Percentiles rank a stretch among this genome's conserved stretches.
Conservation (phyloP, 2,329 filamentous ascomycete genomes). For the Pestalotiopsis sp. region DNA sequence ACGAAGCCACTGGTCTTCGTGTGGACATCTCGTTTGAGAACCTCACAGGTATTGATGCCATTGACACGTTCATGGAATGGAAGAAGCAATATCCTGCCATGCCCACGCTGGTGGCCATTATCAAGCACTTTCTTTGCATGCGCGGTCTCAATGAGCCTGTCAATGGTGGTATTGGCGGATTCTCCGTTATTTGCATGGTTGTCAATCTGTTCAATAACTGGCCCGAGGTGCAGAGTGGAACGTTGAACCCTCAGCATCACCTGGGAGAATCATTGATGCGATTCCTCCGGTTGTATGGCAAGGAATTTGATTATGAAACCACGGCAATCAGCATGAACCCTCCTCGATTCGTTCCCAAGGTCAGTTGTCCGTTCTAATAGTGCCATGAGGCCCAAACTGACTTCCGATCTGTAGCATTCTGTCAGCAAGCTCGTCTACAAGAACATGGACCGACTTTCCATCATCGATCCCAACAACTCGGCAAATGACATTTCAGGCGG, state of each 20-base stretch:
- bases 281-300: slow-evolving; percentile 89
- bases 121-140: slow-evolving; percentile 94
- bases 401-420: not conserved
- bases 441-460: slow-evolving; percentile 72
- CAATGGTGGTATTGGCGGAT: slow-evolving; percentile 89
- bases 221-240: slow-evolving; percentile 67
- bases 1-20: slow-evolving; percentile 74
- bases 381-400: not conserved
- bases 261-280: slow-evolving; percentile 82
- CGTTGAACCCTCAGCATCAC: slow-evolving; percentile 63
- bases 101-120: slow-evolving; percentile 80
- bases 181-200: slow-evolving; percentile 91
- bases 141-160: slow-evolving; percentile 89
- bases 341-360: slow-evolving; percentile 72
- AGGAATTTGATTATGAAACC: slow-evolving; percentile 70
- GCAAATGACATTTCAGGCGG: slow-evolving; percentile 90
- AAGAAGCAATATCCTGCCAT: slow-evolving; percentile 79
- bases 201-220: slow-evolving; percentile 85
- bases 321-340: slow-evolving; percentile 78
- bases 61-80: slow-evolving; percentile 81
- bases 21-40: slow-evolving; percentile 98
- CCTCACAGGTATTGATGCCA: slow-evolving; percentile 75
- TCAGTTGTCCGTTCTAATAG: slow-evolving; percentile 38
- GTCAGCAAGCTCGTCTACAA: slow-evolving; percentile 51
- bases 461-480: slow-evolving; percentile 87